These are phyloP conservation scores for Trichoderma afroharzianum DNA, from an alignment of 2,329 filamentous ascomycete genomes.

Conservation along the genomic window DNA sequence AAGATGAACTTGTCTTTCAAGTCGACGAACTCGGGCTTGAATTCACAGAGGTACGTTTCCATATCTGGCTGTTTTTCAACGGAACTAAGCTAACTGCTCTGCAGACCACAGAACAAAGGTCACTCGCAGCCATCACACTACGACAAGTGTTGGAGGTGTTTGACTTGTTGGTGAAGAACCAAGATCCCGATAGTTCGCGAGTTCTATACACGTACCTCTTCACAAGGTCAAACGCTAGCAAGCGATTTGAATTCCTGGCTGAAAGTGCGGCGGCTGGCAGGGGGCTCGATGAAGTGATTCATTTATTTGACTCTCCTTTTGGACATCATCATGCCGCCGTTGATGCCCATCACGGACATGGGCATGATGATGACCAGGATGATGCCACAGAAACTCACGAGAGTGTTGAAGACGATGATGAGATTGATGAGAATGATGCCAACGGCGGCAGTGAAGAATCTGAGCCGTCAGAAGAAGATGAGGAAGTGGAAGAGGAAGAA, in stretches of 20 bases:
- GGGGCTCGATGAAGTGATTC: slow-evolving; percentile 40
- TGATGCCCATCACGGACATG: slow-evolving; percentile 16
- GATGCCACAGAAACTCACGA: background rate
- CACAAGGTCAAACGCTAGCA: slow-evolving; percentile 38
- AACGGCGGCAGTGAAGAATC: background rate
- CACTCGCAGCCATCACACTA: slow-evolving; percentile 36
- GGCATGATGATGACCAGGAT: slow-evolving; percentile 17
- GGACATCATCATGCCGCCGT: background rate
- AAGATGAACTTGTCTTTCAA: slow-evolving; percentile 50
- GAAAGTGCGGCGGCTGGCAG: slow-evolving; percentile 42
- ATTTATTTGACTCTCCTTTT: slow-evolving; percentile 33
- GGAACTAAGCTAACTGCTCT: slow-evolving; percentile 23
- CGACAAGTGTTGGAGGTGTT: slow-evolving; percentile 42
- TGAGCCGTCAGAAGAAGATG: slow-evolving; percentile 20
- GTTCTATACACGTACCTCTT: slow-evolving; percentile 42
- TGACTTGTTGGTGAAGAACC: slow-evolving; percentile 42
- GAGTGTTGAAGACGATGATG: background rate
- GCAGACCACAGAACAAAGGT: slow-evolving; percentile 35
- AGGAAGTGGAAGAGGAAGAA: slow-evolving; percentile 18
- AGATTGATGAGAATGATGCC: background rate
- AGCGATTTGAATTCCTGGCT: slow-evolving; percentile 38
- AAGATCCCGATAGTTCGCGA: slow-evolving; percentile 38
- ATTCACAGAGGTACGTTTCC: slow-evolving; percentile 45
- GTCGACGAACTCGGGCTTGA: slow-evolving; percentile 51
- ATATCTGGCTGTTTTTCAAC: background rate